These are phyloP conservation scores for Candida pseudoglaebosa DNA, from an alignment of 805 yeast genomes.

Conservation along the genomic window DNA sequence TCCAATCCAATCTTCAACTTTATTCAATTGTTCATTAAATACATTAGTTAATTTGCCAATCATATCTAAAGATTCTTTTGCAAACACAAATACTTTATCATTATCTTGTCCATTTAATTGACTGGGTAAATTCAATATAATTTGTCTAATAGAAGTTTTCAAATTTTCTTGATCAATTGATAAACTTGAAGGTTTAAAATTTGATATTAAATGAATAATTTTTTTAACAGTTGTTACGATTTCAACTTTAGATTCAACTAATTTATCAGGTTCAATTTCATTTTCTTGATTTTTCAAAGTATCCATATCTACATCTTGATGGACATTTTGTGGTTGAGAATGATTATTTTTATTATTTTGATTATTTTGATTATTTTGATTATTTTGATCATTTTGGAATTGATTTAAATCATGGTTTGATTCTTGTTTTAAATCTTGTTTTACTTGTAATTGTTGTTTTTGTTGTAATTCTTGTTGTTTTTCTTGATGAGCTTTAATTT, in stretches of 20 bases:
- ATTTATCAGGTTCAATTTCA: constrained; percentile 12
- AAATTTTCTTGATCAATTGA: constrained; percentile 22
- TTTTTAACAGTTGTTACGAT: constrained; percentile 86
- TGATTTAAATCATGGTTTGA: too few relatives aligned
- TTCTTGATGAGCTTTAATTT: constrained; percentile 27
- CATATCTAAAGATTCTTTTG: constrained; percentile 88
- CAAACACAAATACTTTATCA: constrained; percentile 73
- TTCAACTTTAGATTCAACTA: constrained; percentile 63
- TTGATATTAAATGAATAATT: constrained; percentile 80
- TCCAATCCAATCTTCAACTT: constrained; percentile 81
- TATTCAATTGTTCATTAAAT: constrained; percentile 77
- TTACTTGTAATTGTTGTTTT: constrained; percentile 11
- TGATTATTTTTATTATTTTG: constrained; percentile 13
- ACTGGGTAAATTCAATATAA: constrained; percentile 67
- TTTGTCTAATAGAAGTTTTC: constrained; percentile 74
- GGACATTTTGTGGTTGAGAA: constrained; percentile 11
- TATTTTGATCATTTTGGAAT: constrained; percentile 14
- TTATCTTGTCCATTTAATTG: constrained; percentile 45
- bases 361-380: constrained; percentile 20
- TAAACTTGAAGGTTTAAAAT: constrained; percentile 51
- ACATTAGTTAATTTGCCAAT: constrained; percentile 76
- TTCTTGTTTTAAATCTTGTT: too few relatives aligned
- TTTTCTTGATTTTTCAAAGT: constrained; percentile 7
- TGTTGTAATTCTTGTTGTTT: constrained; percentile 11
- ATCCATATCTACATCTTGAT: constrained; percentile 12